Conservation (phyloP, 1,139 yeast genomes). For the Magnusiomyces suaveolens region DNA sequence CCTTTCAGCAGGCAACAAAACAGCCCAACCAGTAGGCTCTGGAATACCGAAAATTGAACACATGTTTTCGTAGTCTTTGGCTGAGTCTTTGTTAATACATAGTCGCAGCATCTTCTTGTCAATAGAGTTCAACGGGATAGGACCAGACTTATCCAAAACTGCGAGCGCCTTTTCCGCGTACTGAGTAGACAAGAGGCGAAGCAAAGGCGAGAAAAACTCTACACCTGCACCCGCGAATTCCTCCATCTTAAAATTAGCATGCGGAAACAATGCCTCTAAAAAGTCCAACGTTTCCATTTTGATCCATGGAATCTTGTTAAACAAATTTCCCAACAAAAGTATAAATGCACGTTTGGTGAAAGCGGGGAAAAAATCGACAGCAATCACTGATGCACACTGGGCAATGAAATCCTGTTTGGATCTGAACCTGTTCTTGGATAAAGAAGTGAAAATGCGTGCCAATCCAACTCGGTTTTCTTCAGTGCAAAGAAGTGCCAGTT, state of each 20-base stretch:
- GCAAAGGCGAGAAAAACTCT: constrained; percentile 80
- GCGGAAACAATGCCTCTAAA: constrained; percentile 63
- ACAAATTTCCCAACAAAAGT: constrained; percentile 63
- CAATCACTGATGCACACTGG: constrained; percentile 65
- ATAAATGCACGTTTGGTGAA: constrained; percentile 68
- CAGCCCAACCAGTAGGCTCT: constrained; percentile 96
- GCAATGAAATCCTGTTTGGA: constrained; percentile 80
- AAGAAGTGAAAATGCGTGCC: constrained; percentile 64
- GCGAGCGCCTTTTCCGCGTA: constrained; percentile 81
- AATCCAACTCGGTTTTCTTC: constrained; percentile 49
- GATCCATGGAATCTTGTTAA: constrained; percentile 71
- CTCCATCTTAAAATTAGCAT: constrained; percentile 64
- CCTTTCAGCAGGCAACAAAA: constrained; percentile 87
- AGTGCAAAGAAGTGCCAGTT: constrained; percentile 53
- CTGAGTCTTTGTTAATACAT: constrained; percentile 67
- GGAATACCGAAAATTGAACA: constrained; percentile 93
- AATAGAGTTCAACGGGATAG: constrained; percentile 80
- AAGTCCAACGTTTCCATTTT: constrained; percentile 69
- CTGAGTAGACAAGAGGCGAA: constrained; percentile 74
- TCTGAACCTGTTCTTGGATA: constrained; percentile 69
- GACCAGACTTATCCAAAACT: constrained; percentile 75
- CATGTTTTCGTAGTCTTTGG: constrained; percentile 74
- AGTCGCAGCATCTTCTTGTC: constrained; percentile 87
- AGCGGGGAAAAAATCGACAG: constrained; percentile 59
- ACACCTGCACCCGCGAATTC: constrained; percentile 91